Conservation (phyloP, 345 rosid genomes). For the Eucalyptus polyanthemos region DNA sequence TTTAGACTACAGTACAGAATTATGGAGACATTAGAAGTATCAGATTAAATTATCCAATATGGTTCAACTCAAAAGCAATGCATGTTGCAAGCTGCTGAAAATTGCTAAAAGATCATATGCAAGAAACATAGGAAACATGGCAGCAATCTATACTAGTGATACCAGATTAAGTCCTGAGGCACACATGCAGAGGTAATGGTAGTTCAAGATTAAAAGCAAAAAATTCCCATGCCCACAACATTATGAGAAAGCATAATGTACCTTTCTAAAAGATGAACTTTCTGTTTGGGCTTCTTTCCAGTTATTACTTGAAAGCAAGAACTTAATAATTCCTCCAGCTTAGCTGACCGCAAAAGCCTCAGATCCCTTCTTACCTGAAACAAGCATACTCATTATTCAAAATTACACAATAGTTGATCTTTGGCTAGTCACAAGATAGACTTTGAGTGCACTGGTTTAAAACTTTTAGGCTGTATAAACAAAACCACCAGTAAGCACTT, state of each 20-base stretch:
- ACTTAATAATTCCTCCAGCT: slow-evolving; percentile 43
- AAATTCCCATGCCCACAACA: not conserved
- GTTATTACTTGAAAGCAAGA: slow-evolving; percentile 63
- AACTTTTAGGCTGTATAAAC: not conserved
- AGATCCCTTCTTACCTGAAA: slow-evolving; percentile 78
- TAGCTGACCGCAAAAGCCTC: slow-evolving; percentile 59
- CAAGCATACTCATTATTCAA: not conserved
- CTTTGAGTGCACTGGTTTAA: not conserved
- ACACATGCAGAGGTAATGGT: not conserved
- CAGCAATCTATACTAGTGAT: not conserved
- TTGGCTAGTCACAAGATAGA: not conserved
- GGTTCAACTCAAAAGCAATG: not conserved
- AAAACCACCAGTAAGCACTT: not conserved
- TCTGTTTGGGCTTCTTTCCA: slow-evolving; percentile 53
- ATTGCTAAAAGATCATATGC: not conserved
- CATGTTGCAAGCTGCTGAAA: not conserved
- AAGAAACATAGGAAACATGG: not conserved
- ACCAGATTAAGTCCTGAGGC: not conserved
- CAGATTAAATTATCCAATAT: not conserved
- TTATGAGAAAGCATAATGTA: not conserved
- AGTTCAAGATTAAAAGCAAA: not conserved
- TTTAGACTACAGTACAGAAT: slow-evolving; percentile 39
- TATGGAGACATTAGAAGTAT: not conserved
- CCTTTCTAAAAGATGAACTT: slow-evolving; percentile 77
- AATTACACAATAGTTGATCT: not conserved